Conservation (phyloP, 2,329 filamentous ascomycete genomes). For the Ilyonectria mors-panacis region DNA sequence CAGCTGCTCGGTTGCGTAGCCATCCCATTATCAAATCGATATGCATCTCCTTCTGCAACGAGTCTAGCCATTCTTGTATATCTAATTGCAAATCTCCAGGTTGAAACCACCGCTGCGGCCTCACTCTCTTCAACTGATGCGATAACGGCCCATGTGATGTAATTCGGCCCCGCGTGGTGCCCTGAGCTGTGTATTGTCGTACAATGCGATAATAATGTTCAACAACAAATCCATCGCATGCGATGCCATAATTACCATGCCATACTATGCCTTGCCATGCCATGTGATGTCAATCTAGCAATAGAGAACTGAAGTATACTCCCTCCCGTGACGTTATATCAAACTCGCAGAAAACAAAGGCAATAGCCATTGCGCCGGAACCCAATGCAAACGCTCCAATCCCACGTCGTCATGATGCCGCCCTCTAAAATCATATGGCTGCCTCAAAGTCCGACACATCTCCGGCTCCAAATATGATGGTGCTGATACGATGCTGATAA, state of each 20-base stretch:
- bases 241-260: not conserved
- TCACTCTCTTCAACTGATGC: not conserved
- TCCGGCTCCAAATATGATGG: not conserved
- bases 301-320: not conserved
- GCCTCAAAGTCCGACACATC: constrained; percentile 10
- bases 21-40: not conserved
- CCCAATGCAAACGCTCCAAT: constrained; percentile 20
- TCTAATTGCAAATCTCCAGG: constrained; percentile 1
- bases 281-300: not conserved
- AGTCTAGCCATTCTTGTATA: constrained; percentile 11
- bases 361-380: constrained; percentile 7
- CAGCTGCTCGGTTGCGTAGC: constrained; percentile 2
- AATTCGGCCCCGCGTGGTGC: not conserved
- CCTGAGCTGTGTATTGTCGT: constrained; percentile 1
- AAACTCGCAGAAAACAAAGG: not conserved
- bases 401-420: not conserved
- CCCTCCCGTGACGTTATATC: not conserved
- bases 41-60: constrained; percentile 8
- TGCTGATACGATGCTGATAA: constrained; percentile 9
- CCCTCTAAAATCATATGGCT: constrained; percentile 1
- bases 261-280: constrained; percentile 2
- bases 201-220: constrained; percentile 8
- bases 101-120: not conserved
- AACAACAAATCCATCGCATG: not conserved
- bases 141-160: constrained; percentile 11